A percentile compares a stretch with the other conserved stretches of the same genome.
phyloP scores from a whole-genome alignment of 495 filamentous ascomycete species.

The Podospora pseudoanserina region DNA sequence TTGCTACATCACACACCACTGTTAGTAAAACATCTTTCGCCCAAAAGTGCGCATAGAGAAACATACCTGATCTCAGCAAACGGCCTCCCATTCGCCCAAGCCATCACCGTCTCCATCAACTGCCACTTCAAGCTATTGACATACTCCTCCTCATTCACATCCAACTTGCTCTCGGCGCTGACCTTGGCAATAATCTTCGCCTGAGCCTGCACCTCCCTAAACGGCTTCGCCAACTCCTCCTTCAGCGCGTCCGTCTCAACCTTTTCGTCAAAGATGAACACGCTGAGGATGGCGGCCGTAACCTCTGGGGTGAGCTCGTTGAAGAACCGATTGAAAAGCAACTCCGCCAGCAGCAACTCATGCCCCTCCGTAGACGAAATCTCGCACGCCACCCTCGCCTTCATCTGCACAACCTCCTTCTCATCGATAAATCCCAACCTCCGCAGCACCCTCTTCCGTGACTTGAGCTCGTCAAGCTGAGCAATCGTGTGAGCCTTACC shows the following conservation, averaged over 20 bases:
- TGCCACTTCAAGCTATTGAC: conserved; percentile 81
- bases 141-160: conserved; percentile 90
- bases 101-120: conserved; percentile 93
- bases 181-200: conserved; percentile 87
- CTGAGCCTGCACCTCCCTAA: conserved; percentile 76
- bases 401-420: conserved; percentile 86
- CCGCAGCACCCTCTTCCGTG: conserved; percentile 90
- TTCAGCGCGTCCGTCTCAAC: conserved; percentile 66
- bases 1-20: conserved; percentile 52
- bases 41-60: neutral
- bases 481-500: conserved; percentile 74
- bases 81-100: conserved; percentile 86
- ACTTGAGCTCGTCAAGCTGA: conserved; percentile 93
- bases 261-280: conserved; percentile 97
- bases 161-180: conserved; percentile 85
- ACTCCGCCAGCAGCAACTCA: conserved; percentile 84
- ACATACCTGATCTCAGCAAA: conserved; percentile 95
- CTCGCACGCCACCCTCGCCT: conserved; percentile 94
- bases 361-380: conserved; percentile 81
- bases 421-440: conserved; percentile 96
- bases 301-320: conserved; percentile 88
- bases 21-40: conserved; percentile 24
- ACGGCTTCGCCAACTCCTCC: conserved; percentile 82
- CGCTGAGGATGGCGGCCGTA: conserved; percentile 77
- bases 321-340: conserved; percentile 97